These are phyloP conservation scores for Cerrena zonata DNA, from an alignment of 1,284 basidiomycete species.

Conservation along the genomic window DNA sequence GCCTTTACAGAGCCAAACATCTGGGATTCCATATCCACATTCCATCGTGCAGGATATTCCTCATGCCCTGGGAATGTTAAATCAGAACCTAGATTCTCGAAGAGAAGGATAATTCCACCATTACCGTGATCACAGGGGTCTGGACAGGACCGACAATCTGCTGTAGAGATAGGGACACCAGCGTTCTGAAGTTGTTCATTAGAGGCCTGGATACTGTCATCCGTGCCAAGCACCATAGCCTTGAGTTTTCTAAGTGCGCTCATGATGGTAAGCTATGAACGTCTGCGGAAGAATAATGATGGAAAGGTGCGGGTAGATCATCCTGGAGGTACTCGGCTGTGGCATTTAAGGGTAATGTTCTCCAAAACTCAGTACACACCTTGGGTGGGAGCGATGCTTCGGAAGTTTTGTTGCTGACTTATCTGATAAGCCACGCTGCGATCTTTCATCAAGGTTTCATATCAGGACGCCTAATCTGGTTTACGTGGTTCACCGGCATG, in stretches of 20 bases:
- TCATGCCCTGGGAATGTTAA: constrained; percentile 53
- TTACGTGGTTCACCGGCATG: too few species aligned
- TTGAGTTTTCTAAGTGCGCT: constrained; percentile 27
- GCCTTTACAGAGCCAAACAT: constrained; percentile 81
- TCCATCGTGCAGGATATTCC: constrained; percentile 64
- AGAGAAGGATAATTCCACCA: constrained; percentile 2
- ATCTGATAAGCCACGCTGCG: background rate
- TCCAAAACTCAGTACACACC: too few species aligned
- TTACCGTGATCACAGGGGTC: constrained; percentile 73
- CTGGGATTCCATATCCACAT: constrained; percentile 71
- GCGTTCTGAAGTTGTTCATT: constrained; percentile 34
- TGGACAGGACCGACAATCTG: constrained; percentile 69
- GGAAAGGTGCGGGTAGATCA: too few species aligned
- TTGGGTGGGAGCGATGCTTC: background rate
- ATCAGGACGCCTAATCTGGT: too few species aligned
- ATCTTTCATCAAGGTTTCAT: too few species aligned
- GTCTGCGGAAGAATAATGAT: too few species aligned
- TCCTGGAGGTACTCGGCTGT: background rate
- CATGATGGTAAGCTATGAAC: constrained; percentile 15
- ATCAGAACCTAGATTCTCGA: constrained; percentile 2
- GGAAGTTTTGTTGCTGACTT: background rate
- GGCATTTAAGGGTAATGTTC: background rate
- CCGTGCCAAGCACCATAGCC: constrained; percentile 26
- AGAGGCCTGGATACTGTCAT: constrained; percentile 22
- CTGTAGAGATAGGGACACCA: constrained; percentile 63